phyloP scores from a whole-genome alignment of 495 filamentous ascomycete genomes.

The Podospora anserina region DNA sequence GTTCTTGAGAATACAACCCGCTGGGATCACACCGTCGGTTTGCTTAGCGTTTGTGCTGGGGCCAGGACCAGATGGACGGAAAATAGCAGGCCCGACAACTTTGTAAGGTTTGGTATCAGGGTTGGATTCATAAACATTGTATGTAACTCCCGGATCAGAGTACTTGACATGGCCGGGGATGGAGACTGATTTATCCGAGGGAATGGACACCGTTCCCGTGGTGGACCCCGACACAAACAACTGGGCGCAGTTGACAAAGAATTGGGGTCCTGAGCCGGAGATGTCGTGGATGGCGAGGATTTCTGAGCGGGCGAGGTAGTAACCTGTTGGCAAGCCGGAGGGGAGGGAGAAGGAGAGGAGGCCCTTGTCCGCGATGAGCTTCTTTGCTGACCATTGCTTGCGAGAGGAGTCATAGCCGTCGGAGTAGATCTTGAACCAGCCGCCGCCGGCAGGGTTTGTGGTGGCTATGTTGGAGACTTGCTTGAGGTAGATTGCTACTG shows the following conservation, averaged over 20 bases:
- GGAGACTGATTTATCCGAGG: conserved; percentile 46
- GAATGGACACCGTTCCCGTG: conserved; percentile 28
- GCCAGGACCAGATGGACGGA: conserved; percentile 30
- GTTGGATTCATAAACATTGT: conserved; percentile 55
- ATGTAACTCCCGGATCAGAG: conserved; percentile 53
- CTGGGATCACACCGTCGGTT: conserved; percentile 46
- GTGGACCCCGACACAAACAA: conserved; percentile 55
- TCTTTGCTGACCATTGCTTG: conserved; percentile 65
- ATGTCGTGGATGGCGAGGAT: conserved; percentile 65
- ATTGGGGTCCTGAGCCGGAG: conserved; percentile 53
- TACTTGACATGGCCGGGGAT: conserved; percentile 63
- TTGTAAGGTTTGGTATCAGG: conserved; percentile 46
- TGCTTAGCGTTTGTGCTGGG: conserved; percentile 24
- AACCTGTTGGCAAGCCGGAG: conserved; percentile 55
- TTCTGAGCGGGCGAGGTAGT: conserved; percentile 68
- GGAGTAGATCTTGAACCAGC: conserved; percentile 81
- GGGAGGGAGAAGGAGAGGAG: conserved; percentile 60
- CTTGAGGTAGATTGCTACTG: conserved; percentile 74
- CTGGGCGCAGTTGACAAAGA: conserved; percentile 69
- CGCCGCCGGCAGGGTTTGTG: conserved; percentile 49
- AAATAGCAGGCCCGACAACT: conserved; percentile 57
- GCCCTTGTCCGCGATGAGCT: conserved; percentile 62
- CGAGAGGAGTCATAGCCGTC: conserved; percentile 55
- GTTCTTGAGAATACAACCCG: conserved; percentile 58
- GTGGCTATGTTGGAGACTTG: conserved; percentile 45